Conservation (phyloP, 2,329 filamentous ascomycete species). For the Zelopaecilomyces penicillatus region DNA sequence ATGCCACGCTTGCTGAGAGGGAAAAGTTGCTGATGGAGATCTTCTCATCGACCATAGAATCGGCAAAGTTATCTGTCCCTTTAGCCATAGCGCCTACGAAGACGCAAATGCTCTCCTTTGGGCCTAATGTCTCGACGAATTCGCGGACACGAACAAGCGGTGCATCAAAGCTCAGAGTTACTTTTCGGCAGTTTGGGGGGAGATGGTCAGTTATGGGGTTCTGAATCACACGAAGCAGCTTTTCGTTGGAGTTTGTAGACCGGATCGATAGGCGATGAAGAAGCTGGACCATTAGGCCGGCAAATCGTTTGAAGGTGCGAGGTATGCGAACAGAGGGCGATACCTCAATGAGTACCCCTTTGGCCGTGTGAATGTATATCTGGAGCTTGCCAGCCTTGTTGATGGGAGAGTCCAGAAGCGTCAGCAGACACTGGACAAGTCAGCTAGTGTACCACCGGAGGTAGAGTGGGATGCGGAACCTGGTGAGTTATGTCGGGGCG, state of each 20-base stretch:
- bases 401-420: slow-evolving; percentile 92
- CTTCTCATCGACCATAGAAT: slow-evolving; percentile 89
- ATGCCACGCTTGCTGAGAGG: slow-evolving; percentile 92
- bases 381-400: slow-evolving; percentile 97
- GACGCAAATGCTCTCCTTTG: slow-evolving; percentile 90
- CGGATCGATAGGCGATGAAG: slow-evolving; percentile 92
- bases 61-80: slow-evolving; percentile 89
- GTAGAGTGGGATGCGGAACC: slow-evolving; percentile 44
- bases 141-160: slow-evolving; percentile 80
- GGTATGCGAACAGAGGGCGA: slow-evolving; percentile 97
- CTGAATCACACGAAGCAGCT: slow-evolving; percentile 93
- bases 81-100: slow-evolving; percentile 99
- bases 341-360: slow-evolving; percentile 94
- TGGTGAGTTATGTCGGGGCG: slow-evolving; percentile 97
- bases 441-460: slow-evolving; percentile 38
- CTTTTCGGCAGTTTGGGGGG: slow-evolving; percentile 93
- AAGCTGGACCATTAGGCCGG: slow-evolving; percentile 96
- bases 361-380: slow-evolving; percentile 97
- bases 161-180: slow-evolving; percentile 91
- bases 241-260: slow-evolving; percentile 94
- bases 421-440: slow-evolving; percentile 75
- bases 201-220: slow-evolving; percentile 97
- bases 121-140: slow-evolving; percentile 70
- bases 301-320: slow-evolving; percentile 97
- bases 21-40: slow-evolving; percentile 99